Evolutionary conservation across 164 flowering plant species (phyloP).

Genomic region (Amborella trichopoda): DNA sequence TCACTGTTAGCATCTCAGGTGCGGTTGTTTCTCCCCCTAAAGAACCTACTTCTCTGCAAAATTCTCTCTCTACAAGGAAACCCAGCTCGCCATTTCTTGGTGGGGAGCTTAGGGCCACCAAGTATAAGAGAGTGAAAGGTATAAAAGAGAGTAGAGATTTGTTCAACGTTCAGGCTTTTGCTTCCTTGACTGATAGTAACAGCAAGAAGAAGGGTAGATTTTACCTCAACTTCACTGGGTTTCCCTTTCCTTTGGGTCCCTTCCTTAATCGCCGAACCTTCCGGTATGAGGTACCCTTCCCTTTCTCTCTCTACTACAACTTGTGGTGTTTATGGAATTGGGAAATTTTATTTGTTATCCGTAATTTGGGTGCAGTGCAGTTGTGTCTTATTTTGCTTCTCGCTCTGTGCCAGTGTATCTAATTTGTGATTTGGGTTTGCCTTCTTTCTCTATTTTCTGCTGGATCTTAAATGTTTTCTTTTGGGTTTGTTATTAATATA

Average conservation of each 20-base stretch:
- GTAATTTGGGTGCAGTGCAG: too few relatives aligned
- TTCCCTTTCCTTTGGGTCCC: slow-evolving; percentile 97
- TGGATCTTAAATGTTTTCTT: too few relatives aligned
- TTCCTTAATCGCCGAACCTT: slow-evolving; percentile 81
- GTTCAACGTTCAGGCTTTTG: slow-evolving; percentile 40
- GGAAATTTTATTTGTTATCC: too few relatives aligned
- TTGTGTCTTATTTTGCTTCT: too few relatives aligned
- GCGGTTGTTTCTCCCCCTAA: slow-evolving; percentile 29
- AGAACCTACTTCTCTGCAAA: slow-evolving; percentile 24
- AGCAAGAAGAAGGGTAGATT: slow-evolving; percentile 38
- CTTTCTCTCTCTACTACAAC: background rate
- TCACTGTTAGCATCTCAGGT: background rate
- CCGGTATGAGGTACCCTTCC: slow-evolving; percentile 63
- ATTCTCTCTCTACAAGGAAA: slow-evolving; percentile 15
- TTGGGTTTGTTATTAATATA: too few relatives aligned
- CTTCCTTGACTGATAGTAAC: slow-evolving; percentile 13
- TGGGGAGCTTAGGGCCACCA: slow-evolving; percentile 30
- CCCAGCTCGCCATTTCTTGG: slow-evolving; percentile 20
- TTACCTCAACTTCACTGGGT: slow-evolving; percentile 85
- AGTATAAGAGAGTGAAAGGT: slow-evolving; percentile 21
- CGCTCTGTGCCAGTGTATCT: too few relatives aligned
- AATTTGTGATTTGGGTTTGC: too few relatives aligned
- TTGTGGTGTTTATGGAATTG: too few relatives aligned
- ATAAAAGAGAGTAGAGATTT: slow-evolving; percentile 19
- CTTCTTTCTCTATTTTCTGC: too few relatives aligned